Evolutionary conservation across 306 rosid genomes (phyloP).

Genomic region (Pyrus pyrifolia): DNA sequence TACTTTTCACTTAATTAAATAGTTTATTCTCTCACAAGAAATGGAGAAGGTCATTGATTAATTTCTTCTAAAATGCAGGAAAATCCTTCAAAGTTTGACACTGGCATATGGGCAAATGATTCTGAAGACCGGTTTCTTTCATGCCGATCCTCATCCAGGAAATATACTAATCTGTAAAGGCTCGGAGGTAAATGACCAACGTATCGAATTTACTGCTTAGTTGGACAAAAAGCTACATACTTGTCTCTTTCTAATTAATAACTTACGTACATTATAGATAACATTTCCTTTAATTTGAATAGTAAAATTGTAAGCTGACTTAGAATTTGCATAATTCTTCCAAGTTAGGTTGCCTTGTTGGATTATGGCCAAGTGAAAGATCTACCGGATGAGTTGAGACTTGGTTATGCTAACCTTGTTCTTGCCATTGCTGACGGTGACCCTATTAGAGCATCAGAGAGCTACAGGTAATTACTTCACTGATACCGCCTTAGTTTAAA

Average conservation of each 20-base stretch:
- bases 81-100: conserved; percentile 87
- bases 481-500: not conserved
- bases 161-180: conserved; percentile 87
- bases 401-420: conserved; percentile 89
- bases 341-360: conserved; percentile 76
- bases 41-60: not conserved
- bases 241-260: not conserved
- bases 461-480: conserved; percentile 60
- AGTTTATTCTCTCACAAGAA: not conserved
- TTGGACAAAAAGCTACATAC: not conserved
- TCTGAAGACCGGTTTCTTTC: conserved; percentile 90
- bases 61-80: conserved; percentile 51
- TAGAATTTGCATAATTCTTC: conserved; percentile 5
- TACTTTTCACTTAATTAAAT: not conserved
- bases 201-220: not conserved
- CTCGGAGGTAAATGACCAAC: conserved; percentile 74
- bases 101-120: conserved; percentile 99
- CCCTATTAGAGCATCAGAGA: conserved; percentile 54
- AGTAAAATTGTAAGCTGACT: not conserved
- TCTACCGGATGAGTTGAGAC: conserved; percentile 83
- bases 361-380: conserved; percentile 99
- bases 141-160: conserved; percentile 99
- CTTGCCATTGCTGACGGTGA: conserved; percentile 81
- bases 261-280: not conserved
- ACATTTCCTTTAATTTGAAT: not conserved